Percentiles rank a stretch among this genome's conserved stretches.
These are phyloP conservation scores for Chlorella sp. DNA, from an alignment of 139 green algal genomes.

Conservation along the genomic window DNA sequence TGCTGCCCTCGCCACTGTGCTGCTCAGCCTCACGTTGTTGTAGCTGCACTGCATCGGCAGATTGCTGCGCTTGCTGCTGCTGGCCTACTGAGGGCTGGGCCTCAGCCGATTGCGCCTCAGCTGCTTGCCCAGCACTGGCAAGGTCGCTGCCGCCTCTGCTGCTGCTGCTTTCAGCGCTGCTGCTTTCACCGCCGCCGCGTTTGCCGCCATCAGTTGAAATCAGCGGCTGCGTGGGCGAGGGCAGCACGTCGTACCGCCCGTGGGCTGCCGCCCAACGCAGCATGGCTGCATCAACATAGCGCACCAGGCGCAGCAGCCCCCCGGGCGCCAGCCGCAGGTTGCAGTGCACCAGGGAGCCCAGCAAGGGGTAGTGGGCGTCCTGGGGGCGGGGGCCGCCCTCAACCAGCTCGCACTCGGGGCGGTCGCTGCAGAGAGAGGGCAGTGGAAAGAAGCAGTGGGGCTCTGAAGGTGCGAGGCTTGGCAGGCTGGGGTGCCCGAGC, in stretches of 20 bases:
- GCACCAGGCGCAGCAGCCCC: constrained; percentile 43
- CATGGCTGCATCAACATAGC: constrained; percentile 44
- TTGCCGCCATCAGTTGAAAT: no score
- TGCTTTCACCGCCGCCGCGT: no score
- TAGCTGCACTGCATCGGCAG: no score
- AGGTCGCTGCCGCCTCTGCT: no score
- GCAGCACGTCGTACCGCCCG: constrained; percentile 25
- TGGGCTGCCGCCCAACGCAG: constrained; percentile 21
- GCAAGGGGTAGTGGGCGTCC: not conserved
- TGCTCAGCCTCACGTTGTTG: no score
- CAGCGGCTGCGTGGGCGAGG: no score
- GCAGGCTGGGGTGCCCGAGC: not conserved
- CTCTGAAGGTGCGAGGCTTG: not conserved
- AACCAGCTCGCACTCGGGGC: constrained; percentile 1
- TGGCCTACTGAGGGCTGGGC: no score
- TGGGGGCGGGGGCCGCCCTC: not conserved
- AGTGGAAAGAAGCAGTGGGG: not conserved
- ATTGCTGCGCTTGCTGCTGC: no score
- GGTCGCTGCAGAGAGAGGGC: not conserved
- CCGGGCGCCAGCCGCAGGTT: constrained; percentile 35
- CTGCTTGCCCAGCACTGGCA: no score
- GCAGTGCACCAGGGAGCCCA: constrained; percentile 33
- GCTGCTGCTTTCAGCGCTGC: no score
- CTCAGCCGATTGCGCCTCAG: no score
- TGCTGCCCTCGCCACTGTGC: no score